Conservation (phyloP, 2,329 filamentous ascomycete genomes). For the Calonectria fujianensis region DNA sequence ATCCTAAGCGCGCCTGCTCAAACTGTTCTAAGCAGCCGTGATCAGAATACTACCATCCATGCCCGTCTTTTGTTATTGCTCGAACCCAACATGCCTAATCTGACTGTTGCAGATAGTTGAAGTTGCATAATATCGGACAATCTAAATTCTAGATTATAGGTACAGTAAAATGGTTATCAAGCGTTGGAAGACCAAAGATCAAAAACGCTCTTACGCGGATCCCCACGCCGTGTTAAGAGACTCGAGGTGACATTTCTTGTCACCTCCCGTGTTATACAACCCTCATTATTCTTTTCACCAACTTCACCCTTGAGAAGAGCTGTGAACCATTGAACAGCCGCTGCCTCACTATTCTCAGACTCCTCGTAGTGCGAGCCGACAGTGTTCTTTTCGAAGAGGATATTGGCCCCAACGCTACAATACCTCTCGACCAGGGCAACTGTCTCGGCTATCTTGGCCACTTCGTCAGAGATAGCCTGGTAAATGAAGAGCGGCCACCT, state of each 20-base stretch:
- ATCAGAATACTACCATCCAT: too few species aligned
- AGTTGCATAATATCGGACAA: not conserved
- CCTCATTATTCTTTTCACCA: conserved; percentile 36
- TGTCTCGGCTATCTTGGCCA: conserved; percentile 43
- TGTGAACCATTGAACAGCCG: conserved; percentile 45
- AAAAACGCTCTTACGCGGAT: conserved; percentile 35
- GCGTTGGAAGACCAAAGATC: conserved; percentile 42
- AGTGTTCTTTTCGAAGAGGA: conserved; percentile 50
- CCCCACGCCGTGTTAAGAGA: conserved; percentile 33
- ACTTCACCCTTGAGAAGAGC: conserved; percentile 42
- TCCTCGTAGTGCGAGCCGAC: conserved; percentile 46
- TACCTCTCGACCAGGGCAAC: conserved; percentile 48
- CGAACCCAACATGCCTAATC: too few species aligned
- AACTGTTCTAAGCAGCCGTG: too few species aligned
- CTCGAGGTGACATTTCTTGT: conserved; percentile 44
- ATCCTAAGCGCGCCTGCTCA: too few species aligned
- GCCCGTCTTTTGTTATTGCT: too few species aligned
- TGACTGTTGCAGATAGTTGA: not conserved
- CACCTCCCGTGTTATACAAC: conserved; percentile 49
- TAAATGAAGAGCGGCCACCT: conserved; percentile 50
- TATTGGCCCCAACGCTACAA: conserved; percentile 47
- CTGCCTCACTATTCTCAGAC: not conserved
- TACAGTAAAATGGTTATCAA: conserved; percentile 1
- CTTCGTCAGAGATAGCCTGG: conserved; percentile 47
- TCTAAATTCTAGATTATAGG: conserved; percentile 1